Evolutionary conservation across 129 eudicot species (phyloP).

Genomic region (Daucus carota): DNA sequence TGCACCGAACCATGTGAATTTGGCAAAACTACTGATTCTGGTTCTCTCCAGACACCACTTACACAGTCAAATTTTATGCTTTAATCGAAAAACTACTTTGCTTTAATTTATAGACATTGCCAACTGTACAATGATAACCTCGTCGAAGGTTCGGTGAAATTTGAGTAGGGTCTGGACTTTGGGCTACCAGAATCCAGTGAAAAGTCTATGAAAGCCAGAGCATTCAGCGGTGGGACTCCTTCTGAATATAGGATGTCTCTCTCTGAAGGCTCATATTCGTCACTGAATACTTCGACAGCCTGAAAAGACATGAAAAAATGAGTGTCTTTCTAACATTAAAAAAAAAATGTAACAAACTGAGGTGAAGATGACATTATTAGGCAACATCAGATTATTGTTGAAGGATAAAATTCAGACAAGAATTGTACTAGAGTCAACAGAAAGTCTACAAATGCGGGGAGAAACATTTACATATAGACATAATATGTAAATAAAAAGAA

Average conservation of each 20-base stretch:
- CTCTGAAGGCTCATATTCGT: slow-evolving; percentile 93
- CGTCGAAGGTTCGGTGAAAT: slow-evolving; percentile 65
- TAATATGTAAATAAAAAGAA: neutral
- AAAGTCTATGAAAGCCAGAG: slow-evolving; percentile 91
- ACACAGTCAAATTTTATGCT: no score
- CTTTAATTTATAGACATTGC: neutral
- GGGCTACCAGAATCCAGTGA: slow-evolving; percentile 90
- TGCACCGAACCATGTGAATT: no score
- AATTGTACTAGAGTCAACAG: neutral
- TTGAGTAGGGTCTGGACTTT: slow-evolving; percentile 72
- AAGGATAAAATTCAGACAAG: neutral
- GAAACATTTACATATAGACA: neutral
- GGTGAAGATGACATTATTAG: neutral
- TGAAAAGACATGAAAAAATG: slow-evolving; percentile 17
- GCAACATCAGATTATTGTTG: neutral
- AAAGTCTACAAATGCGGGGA: neutral
- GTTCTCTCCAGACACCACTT: no score
- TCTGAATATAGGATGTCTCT: slow-evolving; percentile 84
- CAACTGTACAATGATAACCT: slow-evolving; percentile 33
- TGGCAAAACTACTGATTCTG: no score
- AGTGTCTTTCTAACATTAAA: neutral
- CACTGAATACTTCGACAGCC: slow-evolving; percentile 97
- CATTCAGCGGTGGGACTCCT: slow-evolving; percentile 94
- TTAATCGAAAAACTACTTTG: neutral
- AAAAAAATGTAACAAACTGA: neutral